Conservation (phyloP, 148 eudicot species). For the Camellia sinensis region DNA sequence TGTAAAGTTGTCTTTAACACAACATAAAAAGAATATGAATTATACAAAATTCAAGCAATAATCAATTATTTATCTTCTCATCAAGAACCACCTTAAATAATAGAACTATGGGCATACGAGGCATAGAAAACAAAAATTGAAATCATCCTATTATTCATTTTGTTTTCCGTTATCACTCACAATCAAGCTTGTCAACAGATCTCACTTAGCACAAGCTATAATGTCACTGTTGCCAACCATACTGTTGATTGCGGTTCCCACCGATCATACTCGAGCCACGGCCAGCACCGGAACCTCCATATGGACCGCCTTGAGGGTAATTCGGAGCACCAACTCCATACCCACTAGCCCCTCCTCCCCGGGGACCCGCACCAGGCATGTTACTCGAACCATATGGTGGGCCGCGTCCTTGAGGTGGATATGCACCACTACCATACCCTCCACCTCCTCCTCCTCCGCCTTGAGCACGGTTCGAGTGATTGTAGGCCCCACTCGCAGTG, state of each 20-base stretch:
- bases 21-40: too few relatives aligned
- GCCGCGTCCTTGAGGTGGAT: constrained; percentile 71
- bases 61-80: too few relatives aligned
- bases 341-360: constrained; percentile 56
- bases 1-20: too few relatives aligned
- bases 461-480: constrained; percentile 52
- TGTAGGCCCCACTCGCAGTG: constrained; percentile 43
- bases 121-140: too few relatives aligned
- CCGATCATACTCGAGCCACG: constrained; percentile 53
- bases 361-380: constrained; percentile 45
- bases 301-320: constrained; percentile 44
- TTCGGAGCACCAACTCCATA: constrained; percentile 45
- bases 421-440: constrained; percentile 49
- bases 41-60: too few relatives aligned
- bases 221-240: constrained; percentile 48
- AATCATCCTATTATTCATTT: not conserved
- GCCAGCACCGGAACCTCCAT: constrained; percentile 51
- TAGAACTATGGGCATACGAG: too few relatives aligned
- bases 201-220: not conserved
- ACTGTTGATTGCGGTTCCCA: constrained; percentile 51
- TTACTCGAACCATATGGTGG: constrained; percentile 52
- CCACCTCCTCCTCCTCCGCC: constrained; percentile 50
- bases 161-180: not conserved
- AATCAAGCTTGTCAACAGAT: not conserved
- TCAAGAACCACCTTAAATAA: too few relatives aligned